Base-by-base conservation (phyloP, 108 stramenopile genomes). In the Cyclotella atomus region DNA sequence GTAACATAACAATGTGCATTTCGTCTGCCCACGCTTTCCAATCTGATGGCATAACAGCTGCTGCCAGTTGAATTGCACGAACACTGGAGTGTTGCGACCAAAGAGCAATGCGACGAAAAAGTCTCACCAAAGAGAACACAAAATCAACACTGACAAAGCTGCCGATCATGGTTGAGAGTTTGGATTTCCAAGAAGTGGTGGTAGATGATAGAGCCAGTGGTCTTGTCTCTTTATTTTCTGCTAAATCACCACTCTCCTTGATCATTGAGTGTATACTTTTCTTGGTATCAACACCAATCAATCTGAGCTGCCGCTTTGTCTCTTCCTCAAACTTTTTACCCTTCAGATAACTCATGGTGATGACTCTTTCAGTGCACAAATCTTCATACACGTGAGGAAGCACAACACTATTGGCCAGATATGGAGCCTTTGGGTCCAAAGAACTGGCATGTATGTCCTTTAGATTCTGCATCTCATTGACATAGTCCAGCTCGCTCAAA, bases 281-380 rank as follows among this genome's bases (percentile, higher is more conserved):
- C 28, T 74, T 85, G 4, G 87, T 86, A 69, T 88, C 84, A 49
- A 92, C 79, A 2, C 91, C 91, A 20, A 92, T 19, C 21, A 82
- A 49, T 38, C 63, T 84, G 0, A 92, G 65, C 64, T 87, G 88
- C 32, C 70, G 49, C 30, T 65, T 83, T 32, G 86, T 87, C 68
- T 89, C 88, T 68, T 88, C 87, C 57, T 92, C 91, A 43, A 92
- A 79, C 43, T 89, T 89, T 14, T 81, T 77, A 21, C 91, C 91
- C 7, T 85, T 85, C 36, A 91, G 66, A 61, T 91, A 91, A 0
- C 85, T 79, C 91, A 91, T 91, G 34, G 88, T 89, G 55, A 91
- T 84, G 25, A 91, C 85, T 34, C 68, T 68, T 27, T 73, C 61
- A 0, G 91, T 88, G 47, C 91, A 91, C 2, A 85, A 50, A 14